A percentile compares a stretch with the other conserved stretches of the same genome.
Evolutionary conservation across 192 early-diverging fungal genomes (phyloP).

Genomic region (Coemansia sp.): DNA sequence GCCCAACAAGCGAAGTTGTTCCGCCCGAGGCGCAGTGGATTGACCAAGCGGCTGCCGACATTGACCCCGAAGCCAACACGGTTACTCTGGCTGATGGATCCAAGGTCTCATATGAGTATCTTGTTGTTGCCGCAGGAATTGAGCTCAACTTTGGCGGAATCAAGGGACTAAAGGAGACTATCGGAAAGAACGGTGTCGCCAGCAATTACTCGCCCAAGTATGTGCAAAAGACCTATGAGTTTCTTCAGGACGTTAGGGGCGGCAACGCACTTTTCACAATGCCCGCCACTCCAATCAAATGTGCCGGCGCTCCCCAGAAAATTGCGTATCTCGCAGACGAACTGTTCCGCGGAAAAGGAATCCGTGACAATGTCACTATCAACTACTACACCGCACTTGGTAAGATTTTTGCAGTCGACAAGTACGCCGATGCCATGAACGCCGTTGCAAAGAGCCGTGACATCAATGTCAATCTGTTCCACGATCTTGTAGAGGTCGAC

Average conservation of each 20-base stretch:
- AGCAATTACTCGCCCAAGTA: conserved; percentile 77
- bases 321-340: conserved; percentile 87
- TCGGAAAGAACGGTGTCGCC: conserved; percentile 81
- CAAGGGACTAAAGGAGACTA: conserved; percentile 68
- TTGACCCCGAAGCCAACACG: conserved; percentile 69
- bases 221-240: conserved; percentile 73
- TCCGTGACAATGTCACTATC: conserved; percentile 67
- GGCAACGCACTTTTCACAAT: conserved; percentile 81
- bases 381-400: conserved; percentile 78
- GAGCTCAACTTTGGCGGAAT: conserved; percentile 75
- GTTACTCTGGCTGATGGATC: conserved; percentile 68
- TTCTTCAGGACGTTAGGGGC: conserved; percentile 60
- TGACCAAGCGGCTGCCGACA: conserved; percentile 64
- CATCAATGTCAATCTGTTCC: conserved; percentile 69
- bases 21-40: conserved; percentile 77
- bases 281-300: conserved; percentile 85
- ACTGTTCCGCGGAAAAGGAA: conserved; percentile 66
- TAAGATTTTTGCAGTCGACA: conserved; percentile 85
- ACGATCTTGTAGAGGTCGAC: conserved; percentile 70
- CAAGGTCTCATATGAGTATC: conserved; percentile 62
- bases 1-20: conserved; percentile 69
- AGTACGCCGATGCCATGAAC: conserved; percentile 74
- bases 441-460: conserved; percentile 66
- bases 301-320: conserved; percentile 87
- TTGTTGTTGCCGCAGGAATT: conserved; percentile 78